These are phyloP conservation scores for Solanum chaucha DNA, from an alignment of 257 asterid species.

Conservation along the genomic window DNA sequence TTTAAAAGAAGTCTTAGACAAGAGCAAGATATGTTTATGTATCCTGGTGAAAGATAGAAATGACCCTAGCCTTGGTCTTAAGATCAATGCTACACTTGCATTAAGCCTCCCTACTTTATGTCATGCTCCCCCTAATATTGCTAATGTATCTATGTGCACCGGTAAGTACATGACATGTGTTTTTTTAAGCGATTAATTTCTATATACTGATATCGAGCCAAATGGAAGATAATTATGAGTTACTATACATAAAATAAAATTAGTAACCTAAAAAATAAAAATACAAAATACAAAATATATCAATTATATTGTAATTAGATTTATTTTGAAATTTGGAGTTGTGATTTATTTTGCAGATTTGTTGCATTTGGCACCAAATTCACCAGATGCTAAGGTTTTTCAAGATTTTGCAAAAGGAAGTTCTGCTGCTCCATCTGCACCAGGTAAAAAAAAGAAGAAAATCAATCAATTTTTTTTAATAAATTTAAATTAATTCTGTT, in stretches of 20 bases:
- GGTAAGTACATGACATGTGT: constrained; percentile 13
- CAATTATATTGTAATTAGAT: neutral
- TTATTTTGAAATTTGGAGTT: neutral
- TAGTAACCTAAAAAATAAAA: neutral
- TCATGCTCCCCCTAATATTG: constrained; percentile 20
- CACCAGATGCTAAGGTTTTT: constrained; percentile 77
- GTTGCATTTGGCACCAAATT: constrained; percentile 65
- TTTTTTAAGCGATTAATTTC: neutral
- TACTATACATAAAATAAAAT: neutral
- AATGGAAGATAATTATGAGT: neutral
- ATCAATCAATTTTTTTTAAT: neutral
- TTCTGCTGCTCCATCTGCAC: constrained; percentile 15
- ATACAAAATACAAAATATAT: neutral
- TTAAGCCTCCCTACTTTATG: constrained; percentile 48
- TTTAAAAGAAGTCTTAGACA: constrained; percentile 30
- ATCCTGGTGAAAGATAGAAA: constrained; percentile 58
- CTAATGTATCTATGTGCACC: constrained; percentile 34
- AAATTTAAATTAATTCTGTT: neutral
- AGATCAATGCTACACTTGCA: constrained; percentile 62
- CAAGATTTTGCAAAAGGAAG: constrained; percentile 41
- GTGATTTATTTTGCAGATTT: constrained; percentile 27
- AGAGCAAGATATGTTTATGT: constrained; percentile 49
- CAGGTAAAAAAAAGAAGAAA: neutral
- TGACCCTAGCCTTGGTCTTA: constrained; percentile 61
- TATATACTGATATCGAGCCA: neutral